Evolutionary conservation across 768 basidiomycete species (phyloP), one percentile per base, ranked within the genome.

Genomic region (Amanita rubescens): DNA sequence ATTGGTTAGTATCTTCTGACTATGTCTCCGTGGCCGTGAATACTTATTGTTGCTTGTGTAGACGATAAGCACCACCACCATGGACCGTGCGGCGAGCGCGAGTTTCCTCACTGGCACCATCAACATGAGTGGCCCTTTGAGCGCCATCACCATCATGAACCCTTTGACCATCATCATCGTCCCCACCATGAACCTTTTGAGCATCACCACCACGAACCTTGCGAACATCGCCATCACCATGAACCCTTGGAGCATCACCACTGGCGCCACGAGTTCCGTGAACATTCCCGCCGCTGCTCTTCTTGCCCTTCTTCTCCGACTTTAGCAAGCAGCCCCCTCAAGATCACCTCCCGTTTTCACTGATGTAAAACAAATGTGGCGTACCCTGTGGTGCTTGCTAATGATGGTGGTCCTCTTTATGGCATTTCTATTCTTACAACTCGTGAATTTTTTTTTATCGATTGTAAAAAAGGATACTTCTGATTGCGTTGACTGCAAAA

Each of bases 1-100:
- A 66, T 75, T 43, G 72, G 72, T 73, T 49, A 52, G 59, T 44
- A 12, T 9, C 10, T 49, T 24, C 20, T 37, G 25, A 38, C 3
- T 35, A 20, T 10, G 2, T 9, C 27, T 55, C 72, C 65, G 30
- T 58, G 67, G 57, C 20, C 19, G n/a, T 15, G 9, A 14, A 12
- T 24, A n/a, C 22, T 44, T 33, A 45, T 7, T 25, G 20, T 43
- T 27, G 37, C 3, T 14, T 27, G 3, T 14, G 14, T 22, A 54
- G 53, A 47, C 20, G 45, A 46, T 33, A 48, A 54, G 45, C 15
- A 10, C 15, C 32, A n/a, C 9, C 27, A 30, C 33, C 22, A 52
- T 27, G 32, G 17, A n/a, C n/a, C 38, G 15, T 39, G 38, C n/a
- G 19, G n/a, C 35, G n/a, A 37, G 35, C 27, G 33, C 24, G 37